These are phyloP conservation scores for Penicillium sp. DNA, from an alignment of 2,329 filamentous ascomycete species.

Conservation along the genomic window DNA sequence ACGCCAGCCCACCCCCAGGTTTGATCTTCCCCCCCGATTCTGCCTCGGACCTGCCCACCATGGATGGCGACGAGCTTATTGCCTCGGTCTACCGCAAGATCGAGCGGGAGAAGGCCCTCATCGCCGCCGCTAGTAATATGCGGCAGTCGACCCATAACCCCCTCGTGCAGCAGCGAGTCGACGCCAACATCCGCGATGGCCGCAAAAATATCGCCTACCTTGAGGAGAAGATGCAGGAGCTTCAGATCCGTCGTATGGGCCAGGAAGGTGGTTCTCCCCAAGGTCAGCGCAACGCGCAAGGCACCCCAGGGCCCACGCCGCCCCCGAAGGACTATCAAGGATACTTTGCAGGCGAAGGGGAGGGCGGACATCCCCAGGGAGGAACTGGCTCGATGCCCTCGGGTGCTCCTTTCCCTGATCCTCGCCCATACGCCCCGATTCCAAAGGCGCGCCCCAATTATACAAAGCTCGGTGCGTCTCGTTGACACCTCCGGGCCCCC, in stretches of 20 bases:
- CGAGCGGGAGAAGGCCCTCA: slow-evolving; percentile 91
- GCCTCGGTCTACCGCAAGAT: slow-evolving; percentile 94
- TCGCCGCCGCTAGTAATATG: slow-evolving; percentile 92
- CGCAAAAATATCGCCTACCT: slow-evolving; percentile 93
- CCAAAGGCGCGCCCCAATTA: slow-evolving; percentile 83
- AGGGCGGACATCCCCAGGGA: slow-evolving; percentile 56
- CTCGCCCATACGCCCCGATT: slow-evolving; percentile 63
- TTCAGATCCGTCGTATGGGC: slow-evolving; percentile 76
- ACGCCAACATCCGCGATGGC: slow-evolving; percentile 91
- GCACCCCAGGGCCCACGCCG: slow-evolving; percentile 57
- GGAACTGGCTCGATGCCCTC: slow-evolving; percentile 75
- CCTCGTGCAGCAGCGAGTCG: slow-evolving; percentile 81
- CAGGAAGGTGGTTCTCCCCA: slow-evolving; percentile 48
- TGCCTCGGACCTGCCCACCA: slow-evolving; percentile 41
- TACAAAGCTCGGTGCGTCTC: slow-evolving; percentile 80
- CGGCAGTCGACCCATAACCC: slow-evolving; percentile 94
- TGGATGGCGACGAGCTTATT: slow-evolving; percentile 61
- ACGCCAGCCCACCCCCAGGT: slow-evolving; percentile 11
- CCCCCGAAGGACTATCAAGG: slow-evolving; percentile 68
- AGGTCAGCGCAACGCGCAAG: slow-evolving; percentile 45
- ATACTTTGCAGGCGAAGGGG: slow-evolving; percentile 55
- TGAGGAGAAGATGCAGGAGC: slow-evolving; percentile 83
- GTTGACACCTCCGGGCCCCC: neutral
- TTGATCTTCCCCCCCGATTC: slow-evolving; percentile 14
- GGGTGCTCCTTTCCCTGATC: slow-evolving; percentile 72